A percentile compares a stretch with the other conserved stretches of the same genome.
These are phyloP conservation scores for Cladophialophora chaetospira DNA, from an alignment of 2,329 filamentous ascomycete genomes.

Conservation along the genomic window DNA sequence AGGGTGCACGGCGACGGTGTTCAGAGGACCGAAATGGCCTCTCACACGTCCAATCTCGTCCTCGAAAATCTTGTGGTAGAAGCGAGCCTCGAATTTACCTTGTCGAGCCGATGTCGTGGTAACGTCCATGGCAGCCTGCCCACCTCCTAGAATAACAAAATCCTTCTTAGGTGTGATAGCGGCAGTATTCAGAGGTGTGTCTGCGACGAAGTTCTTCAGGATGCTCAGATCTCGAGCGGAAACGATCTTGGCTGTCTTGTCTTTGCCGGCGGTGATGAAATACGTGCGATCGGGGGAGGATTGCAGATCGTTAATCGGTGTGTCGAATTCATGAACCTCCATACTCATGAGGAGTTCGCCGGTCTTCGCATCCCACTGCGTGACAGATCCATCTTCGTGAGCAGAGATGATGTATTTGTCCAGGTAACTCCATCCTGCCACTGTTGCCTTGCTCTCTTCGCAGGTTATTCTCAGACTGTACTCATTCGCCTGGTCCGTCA, in stretches of 20 bases:
- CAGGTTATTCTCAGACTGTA: constrained; percentile 84
- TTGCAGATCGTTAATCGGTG: constrained; percentile 87
- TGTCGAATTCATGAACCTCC: constrained; percentile 81
- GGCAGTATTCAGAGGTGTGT: constrained; percentile 95
- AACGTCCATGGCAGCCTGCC: constrained; percentile 98
- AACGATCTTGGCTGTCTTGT: constrained; percentile 94
- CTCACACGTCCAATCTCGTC: constrained; percentile 97
- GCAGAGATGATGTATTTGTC: constrained; percentile 96
- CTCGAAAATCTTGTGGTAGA: constrained; percentile 99
- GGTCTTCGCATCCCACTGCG: constrained; percentile 86
- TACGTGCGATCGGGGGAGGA: constrained; percentile 93
- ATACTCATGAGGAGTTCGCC: constrained; percentile 81
- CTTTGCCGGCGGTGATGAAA: constrained; percentile 97
- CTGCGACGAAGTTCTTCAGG: constrained; percentile 87
- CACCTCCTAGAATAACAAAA: constrained; percentile 95
- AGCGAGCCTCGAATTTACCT: constrained; percentile 98
- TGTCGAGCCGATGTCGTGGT: constrained; percentile 91
- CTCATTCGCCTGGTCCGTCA: constrained; percentile 80
- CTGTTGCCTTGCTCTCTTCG: constrained; percentile 94
- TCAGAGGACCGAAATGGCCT: constrained; percentile 94
- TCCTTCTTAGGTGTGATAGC: constrained; percentile 94
- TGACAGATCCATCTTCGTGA: constrained; percentile 93
- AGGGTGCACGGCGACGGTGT: constrained; percentile 93
- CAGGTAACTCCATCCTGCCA: constrained; percentile 94
- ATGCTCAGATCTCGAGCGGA: constrained; percentile 83